Evolutionary conservation across 345 rosid genomes (phyloP), one percentile per base, ranked within the genome.

Genomic region (Litchi chinensis): DNA sequence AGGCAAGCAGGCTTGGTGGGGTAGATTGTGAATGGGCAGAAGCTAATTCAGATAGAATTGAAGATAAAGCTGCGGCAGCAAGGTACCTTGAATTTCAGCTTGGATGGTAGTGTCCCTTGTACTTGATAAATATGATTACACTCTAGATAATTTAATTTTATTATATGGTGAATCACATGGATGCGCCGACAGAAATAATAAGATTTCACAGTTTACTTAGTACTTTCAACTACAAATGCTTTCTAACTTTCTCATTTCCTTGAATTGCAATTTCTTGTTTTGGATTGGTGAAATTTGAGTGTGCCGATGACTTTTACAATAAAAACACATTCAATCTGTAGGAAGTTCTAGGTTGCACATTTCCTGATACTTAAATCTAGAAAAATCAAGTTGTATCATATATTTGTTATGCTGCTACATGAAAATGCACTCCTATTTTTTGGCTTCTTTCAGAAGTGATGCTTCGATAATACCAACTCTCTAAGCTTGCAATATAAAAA

Each of bases 1-100:
- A 97, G 99, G 28, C 85, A 90, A 82, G 86, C 93, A 54, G 99
- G 98, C 66, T 79, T 92, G 76, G 87, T 90, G 37, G 80, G 37
- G 80, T 95, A 70, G 88, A 85, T 66, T 85, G 96, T 68, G 87
- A 88, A 69, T 92, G 99, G 99, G 89, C 91, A 9, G 95, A 89
- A 83, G 85, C 98, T 37, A 85, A 82, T 77, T 89, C 96, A 5
- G 89, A 93, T 21, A 81, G 77, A 82, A 62, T 62, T n/a, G 90
- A 89, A 63, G 90, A 95, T 83, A 80, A 80, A 79, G 67, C 70
- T 78, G 97, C 96, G 37, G 93, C 96, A 44, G 84, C 83, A 50
- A 79, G 96, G 87, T 93, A 95, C 70, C 78, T 95, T 37, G 98
- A 93, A 82, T 95, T 93, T 85, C 93, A 88, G 82, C 83, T 92